phyloP scores from a whole-genome alignment of 352 stramenopile genomes.

The Pythium oligandrum region DNA sequence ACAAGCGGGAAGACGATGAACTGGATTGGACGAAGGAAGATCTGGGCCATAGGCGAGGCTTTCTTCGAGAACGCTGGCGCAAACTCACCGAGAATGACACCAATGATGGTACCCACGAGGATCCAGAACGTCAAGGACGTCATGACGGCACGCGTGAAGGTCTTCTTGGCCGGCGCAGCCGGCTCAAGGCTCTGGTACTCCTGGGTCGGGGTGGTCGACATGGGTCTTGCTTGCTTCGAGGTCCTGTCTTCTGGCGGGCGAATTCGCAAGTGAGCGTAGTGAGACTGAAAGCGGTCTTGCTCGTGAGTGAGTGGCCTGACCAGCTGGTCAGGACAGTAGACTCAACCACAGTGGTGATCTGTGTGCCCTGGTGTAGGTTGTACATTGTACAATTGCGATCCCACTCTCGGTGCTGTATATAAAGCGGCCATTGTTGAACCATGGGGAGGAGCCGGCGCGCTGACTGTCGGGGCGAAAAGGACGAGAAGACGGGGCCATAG shows the following conservation, averaged over 20 bases:
- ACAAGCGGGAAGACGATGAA: slow-evolving; percentile 68
- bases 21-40: slow-evolving; percentile 47
- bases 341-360: no score
- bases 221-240: not conserved
- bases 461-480: no score
- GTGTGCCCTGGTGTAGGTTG: no score
- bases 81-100: slow-evolving; percentile 41
- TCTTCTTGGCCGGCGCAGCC: slow-evolving; percentile 20
- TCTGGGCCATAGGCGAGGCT: slow-evolving; percentile 43
- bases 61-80: slow-evolving; percentile 42
- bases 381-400: no score
- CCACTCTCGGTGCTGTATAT: no score
- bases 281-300: no score
- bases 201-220: slow-evolving; percentile 11
- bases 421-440: no score
- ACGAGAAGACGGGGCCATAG: no score
- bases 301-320: no score
- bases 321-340: no score
- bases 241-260: not conserved
- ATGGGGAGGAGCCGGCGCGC: no score
- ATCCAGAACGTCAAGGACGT: slow-evolving; percentile 67
- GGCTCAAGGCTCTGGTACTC: slow-evolving; percentile 27
- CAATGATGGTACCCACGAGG: slow-evolving; percentile 31
- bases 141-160: slow-evolving; percentile 24
- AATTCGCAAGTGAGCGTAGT: slow-evolving; percentile 13